Evolutionary conservation across 1,139 yeast species (phyloP).

Genomic region (Fermentozyma sake): DNA sequence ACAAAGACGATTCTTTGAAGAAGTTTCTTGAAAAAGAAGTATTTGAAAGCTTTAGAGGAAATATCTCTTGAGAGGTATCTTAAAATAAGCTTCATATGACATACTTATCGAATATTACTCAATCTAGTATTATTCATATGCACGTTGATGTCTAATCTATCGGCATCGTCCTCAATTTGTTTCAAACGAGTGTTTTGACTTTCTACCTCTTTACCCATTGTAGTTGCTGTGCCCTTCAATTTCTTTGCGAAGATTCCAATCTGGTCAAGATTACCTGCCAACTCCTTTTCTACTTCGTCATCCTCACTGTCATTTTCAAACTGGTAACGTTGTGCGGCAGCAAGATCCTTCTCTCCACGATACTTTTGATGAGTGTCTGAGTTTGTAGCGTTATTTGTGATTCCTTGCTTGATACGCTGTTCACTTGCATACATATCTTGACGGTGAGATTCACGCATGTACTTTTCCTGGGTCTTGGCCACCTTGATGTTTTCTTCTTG

Average conservation of each 20-base stretch:
- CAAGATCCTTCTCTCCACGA: slow-evolving; percentile 44
- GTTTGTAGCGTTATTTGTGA: slow-evolving; percentile 33
- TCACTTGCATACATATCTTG: slow-evolving; percentile 44
- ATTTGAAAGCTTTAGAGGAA: too few species aligned
- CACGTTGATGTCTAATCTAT: slow-evolving; percentile 51
- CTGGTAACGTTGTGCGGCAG: slow-evolving; percentile 46
- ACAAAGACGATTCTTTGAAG: too few species aligned
- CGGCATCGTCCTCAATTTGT: slow-evolving; percentile 53
- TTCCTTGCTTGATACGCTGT: slow-evolving; percentile 41
- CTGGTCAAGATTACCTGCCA: slow-evolving; percentile 50
- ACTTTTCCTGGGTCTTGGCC: slow-evolving; percentile 62
- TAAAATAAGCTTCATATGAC: too few species aligned
- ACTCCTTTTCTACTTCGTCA: slow-evolving; percentile 56
- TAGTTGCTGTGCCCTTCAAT: slow-evolving; percentile 40
- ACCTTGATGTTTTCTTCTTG: slow-evolving; percentile 68
- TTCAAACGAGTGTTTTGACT: slow-evolving; percentile 46
- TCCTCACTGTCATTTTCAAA: slow-evolving; percentile 55
- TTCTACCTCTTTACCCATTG: slow-evolving; percentile 47
- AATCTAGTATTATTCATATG: slow-evolving; percentile 46
- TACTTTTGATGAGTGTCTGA: slow-evolving; percentile 44
- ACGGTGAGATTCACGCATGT: slow-evolving; percentile 39
- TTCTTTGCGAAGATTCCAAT: slow-evolving; percentile 43
- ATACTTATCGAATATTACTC: slow-evolving; percentile 37
- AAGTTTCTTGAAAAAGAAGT: too few species aligned
- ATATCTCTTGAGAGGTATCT: too few species aligned